Conservation (phyloP, 164 flowering plant genomes). For the Cinnamomum micranthum region DNA sequence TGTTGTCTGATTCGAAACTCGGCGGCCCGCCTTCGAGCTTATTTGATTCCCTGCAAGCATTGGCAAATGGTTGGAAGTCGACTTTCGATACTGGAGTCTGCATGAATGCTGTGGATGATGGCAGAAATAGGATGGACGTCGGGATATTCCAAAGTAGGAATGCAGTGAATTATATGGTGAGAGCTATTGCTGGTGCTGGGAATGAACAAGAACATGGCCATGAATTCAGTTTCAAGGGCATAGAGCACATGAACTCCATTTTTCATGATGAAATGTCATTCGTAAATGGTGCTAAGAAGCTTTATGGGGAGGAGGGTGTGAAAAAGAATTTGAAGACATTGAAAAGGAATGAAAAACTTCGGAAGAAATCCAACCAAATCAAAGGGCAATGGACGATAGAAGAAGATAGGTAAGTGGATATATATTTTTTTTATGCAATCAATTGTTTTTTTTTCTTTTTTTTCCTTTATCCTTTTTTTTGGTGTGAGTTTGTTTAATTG, state of each 20-base stretch:
- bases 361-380: conserved; percentile 35
- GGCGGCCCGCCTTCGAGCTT: conserved; percentile 13
- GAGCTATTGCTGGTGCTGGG: conserved; percentile 6
- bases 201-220: conserved; percentile 11
- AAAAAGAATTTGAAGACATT: conserved; percentile 12
- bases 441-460: not conserved
- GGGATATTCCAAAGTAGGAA: conserved; percentile 28
- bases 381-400: conserved; percentile 87
- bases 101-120: conserved; percentile 29
- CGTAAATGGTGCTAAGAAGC: conserved; percentile 30
- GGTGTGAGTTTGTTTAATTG: not conserved
- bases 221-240: conserved; percentile 16
- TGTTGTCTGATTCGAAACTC: conserved; percentile 21
- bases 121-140: conserved; percentile 16
- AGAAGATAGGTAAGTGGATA: conserved; percentile 60
- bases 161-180: conserved; percentile 13
- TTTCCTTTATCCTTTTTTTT: not conserved
- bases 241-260: conserved; percentile 30
- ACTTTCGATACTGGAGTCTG: conserved; percentile 15
- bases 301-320: conserved; percentile 12
- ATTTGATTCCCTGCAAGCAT: conserved; percentile 28
- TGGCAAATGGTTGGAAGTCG: conserved; percentile 12
- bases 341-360: conserved; percentile 26
- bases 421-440: not conserved
- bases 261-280: conserved; percentile 49